Percentiles rank a stretch among this genome's conserved stretches.
Conservation (phyloP, 257 asterid species). For the Solanum paucissectum region DNA sequence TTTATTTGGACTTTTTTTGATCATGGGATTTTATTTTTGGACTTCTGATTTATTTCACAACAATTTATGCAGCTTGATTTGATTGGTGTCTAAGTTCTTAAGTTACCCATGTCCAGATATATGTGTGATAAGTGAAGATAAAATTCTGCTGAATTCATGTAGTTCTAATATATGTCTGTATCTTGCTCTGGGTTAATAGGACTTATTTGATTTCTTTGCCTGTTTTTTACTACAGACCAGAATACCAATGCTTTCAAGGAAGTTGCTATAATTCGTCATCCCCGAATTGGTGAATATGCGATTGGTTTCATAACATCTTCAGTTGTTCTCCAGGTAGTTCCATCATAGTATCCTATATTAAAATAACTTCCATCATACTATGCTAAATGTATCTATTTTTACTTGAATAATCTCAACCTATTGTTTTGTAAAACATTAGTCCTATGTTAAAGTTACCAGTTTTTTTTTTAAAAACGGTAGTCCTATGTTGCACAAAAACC, state of each 20-base stretch:
- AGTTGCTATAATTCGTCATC: slow-evolving; percentile 86
- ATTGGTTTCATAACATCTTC: slow-evolving; percentile 83
- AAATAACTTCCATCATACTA: background rate
- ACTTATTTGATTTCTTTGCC: slow-evolving; percentile 2
- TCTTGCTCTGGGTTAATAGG: background rate
- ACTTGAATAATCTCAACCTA: background rate
- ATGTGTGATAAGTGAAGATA: background rate
- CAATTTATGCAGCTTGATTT: background rate
- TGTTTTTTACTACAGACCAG: slow-evolving; percentile 40
- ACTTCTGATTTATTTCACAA: background rate
- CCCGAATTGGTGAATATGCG: slow-evolving; percentile 93
- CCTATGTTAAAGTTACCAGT: background rate
- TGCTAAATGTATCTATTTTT: background rate
- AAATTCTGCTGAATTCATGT: background rate
- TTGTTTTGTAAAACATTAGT: background rate
- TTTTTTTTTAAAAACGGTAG: background rate
- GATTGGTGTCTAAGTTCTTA: background rate
- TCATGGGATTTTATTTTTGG: background rate
- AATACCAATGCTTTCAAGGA: slow-evolving; percentile 92
- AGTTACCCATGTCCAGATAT: background rate
- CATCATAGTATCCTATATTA: background rate
- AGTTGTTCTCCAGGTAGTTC: slow-evolving; percentile 71
- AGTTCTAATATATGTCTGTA: background rate
- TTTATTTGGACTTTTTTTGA: background rate
- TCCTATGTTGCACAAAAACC: background rate